Evolutionary conservation across 2,329 filamentous ascomycete species (phyloP).

Genomic region (Phyllosticta capitalensis): DNA sequence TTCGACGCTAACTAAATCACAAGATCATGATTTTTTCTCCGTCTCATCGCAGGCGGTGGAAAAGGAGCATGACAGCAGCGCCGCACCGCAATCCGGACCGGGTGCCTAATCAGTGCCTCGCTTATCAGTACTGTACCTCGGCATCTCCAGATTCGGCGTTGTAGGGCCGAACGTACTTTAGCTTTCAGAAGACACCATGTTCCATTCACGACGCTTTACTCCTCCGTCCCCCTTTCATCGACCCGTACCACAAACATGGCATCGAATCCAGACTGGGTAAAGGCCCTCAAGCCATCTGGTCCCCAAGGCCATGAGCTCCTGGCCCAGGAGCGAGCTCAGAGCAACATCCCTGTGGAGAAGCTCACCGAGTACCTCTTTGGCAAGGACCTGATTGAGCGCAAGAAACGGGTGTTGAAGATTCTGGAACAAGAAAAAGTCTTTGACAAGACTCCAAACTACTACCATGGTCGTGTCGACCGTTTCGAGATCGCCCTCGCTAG

Average conservation of each 20-base stretch:
- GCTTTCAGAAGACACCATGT: background rate
- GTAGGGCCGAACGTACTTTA: constrained; percentile 9
- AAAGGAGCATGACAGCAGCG: background rate
- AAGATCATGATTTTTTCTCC: background rate
- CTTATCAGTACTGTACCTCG: background rate
- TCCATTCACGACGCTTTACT: background rate
- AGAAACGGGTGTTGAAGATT: constrained; percentile 52
- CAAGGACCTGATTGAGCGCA: constrained; percentile 51
- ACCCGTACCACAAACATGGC: background rate
- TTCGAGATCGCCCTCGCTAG: constrained; percentile 61
- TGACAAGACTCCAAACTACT: constrained; percentile 71
- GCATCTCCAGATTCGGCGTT: background rate
- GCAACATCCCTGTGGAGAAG: constrained; percentile 56
- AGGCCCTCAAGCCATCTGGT: constrained; percentile 54
- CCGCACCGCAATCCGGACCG: background rate
- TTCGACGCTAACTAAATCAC: background rate
- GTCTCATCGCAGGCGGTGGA: background rate
- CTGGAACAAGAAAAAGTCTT: constrained; percentile 61
- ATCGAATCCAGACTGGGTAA: constrained; percentile 53
- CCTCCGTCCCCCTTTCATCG: background rate
- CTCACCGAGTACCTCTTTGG: constrained; percentile 62
- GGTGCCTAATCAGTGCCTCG: background rate
- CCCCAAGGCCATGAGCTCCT: constrained; percentile 63
- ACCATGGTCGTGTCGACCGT: constrained; percentile 57
- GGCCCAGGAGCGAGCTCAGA: constrained; percentile 56